phyloP scores from a whole-genome alignment of 345 rosid species.

The Reutealis trisperma region DNA sequence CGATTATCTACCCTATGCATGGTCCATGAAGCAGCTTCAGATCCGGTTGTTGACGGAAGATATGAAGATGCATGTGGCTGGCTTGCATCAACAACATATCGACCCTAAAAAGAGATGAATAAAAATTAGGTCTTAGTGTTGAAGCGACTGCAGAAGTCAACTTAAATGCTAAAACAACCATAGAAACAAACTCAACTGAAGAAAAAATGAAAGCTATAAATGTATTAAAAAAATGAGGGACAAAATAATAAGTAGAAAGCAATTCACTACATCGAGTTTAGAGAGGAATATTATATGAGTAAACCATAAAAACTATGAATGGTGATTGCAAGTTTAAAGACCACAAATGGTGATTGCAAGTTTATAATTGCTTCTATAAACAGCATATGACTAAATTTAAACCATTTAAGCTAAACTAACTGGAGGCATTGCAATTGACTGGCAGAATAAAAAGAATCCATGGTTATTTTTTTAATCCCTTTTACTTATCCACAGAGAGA shows the following conservation, averaged over 20 bases:
- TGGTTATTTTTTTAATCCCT: background rate
- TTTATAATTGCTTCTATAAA: background rate
- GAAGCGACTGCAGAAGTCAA: background rate
- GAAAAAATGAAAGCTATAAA: background rate
- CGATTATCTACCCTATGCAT: constrained; percentile 51
- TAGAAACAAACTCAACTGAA: constrained; percentile 11
- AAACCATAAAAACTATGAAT: background rate
- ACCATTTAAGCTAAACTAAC: background rate
- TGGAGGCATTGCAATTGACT: background rate
- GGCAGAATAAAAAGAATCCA: constrained; percentile 4
- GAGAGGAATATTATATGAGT: background rate
- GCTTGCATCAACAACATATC: constrained; percentile 58
- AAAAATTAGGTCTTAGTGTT: background rate
- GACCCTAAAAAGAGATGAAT: constrained; percentile 41
- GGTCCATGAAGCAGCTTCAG: constrained; percentile 54
- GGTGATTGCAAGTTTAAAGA: background rate
- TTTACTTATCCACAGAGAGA: background rate
- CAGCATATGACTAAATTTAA: background rate
- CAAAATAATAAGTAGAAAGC: background rate
- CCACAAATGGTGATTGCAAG: background rate
- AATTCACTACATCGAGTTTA: constrained; percentile 17
- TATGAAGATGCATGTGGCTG: constrained; percentile 54
- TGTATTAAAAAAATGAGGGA: constrained; percentile 3
- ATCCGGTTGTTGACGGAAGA: constrained; percentile 19
- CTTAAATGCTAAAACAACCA: background rate